Conservation (phyloP, 2,329 filamentous ascomycete genomes). For the Fusarium duplospermum region DNA sequence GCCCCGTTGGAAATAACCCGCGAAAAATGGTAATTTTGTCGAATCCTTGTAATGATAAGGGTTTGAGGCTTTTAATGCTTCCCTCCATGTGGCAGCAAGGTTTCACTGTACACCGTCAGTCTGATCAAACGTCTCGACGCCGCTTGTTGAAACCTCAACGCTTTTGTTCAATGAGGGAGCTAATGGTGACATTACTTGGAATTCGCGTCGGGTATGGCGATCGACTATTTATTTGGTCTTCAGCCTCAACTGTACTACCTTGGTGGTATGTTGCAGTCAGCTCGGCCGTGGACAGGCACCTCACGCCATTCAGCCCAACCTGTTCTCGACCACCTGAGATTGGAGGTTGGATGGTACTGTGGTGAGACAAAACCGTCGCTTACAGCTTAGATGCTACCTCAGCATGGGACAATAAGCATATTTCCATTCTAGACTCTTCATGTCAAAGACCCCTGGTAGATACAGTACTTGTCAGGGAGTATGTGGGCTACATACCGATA, state of each 20-base stretch:
- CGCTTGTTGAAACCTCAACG: background rate
- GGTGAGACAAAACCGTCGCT: background rate
- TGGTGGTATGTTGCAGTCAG: background rate
- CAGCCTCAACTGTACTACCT: background rate
- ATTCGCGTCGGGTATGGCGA: background rate
- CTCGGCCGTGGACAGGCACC: background rate
- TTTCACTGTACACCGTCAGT: background rate
- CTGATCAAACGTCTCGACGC: background rate
- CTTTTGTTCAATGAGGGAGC: background rate
- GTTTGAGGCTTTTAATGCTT: background rate
- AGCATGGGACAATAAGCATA: background rate
- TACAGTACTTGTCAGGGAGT: background rate
- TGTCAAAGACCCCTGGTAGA: background rate
- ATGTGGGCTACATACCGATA: background rate
- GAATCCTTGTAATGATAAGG: background rate
- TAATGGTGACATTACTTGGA: background rate
- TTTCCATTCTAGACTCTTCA: background rate
- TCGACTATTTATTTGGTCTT: background rate
- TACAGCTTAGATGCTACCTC: background rate
- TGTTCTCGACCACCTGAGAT: background rate
- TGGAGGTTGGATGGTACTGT: background rate
- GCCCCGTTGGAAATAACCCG: background rate
- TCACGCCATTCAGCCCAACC: background rate
- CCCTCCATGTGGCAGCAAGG: background rate
- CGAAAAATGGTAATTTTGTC: background rate